Evolutionary conservation across 139 green algal genomes (phyloP).

Genomic region (Chlorella vulgaris): DNA sequence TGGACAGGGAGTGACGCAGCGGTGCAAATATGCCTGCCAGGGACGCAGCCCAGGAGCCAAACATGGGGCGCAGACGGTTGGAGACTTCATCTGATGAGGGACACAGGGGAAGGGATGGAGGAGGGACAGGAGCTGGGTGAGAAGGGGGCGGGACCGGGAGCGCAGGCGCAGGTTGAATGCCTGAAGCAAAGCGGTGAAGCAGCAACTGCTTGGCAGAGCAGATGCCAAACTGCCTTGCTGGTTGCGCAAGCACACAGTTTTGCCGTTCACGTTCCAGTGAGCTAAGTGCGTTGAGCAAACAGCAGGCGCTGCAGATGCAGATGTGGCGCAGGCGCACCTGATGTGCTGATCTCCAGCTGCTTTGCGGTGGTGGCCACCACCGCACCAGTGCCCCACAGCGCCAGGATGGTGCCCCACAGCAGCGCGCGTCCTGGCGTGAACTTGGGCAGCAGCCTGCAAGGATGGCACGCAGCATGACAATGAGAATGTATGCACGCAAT

Average conservation of each 20-base stretch:
- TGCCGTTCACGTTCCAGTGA: no score
- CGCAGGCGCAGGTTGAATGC: no score
- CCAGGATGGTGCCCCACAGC: conserved; percentile 59
- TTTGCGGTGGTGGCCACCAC: conserved; percentile 21
- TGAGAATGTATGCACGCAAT: not conserved
- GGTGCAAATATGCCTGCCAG: conserved; percentile 13
- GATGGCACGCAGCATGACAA: not conserved
- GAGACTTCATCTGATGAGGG: not conserved
- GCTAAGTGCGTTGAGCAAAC: no score
- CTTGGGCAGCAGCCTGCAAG: conserved; percentile 19
- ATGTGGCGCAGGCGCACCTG: not conserved
- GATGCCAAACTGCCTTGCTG: no score
- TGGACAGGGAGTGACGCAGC: conserved; percentile 8
- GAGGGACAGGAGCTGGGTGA: not conserved
- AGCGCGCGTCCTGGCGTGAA: conserved; percentile 46
- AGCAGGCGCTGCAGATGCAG: not conserved
- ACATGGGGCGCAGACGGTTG: not conserved
- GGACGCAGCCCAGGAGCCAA: not conserved
- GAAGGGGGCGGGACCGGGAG: no score
- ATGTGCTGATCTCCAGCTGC: conserved; percentile 7
- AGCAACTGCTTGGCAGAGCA: no score
- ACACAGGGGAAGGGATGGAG: not conserved
- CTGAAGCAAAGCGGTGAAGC: no score
- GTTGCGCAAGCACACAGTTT: no score
- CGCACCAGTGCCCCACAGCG: conserved; percentile 55